Conservation (phyloP, 208 protist species). For the Crithidia sp. region DNA sequence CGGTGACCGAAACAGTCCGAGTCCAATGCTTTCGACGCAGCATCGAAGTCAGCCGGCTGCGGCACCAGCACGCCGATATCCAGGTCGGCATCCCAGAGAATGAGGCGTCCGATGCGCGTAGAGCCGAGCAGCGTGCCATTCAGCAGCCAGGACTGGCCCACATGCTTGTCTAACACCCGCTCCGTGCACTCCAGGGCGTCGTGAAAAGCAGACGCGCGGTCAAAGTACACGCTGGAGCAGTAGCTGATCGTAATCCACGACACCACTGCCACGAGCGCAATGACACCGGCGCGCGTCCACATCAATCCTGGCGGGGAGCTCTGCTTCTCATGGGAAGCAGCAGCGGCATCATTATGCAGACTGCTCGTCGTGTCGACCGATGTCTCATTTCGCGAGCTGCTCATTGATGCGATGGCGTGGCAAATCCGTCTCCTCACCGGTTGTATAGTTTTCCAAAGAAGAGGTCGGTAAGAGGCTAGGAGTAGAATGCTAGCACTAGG, state of each 20-base stretch:
- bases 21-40: slow-evolving; percentile 33
- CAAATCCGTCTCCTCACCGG: too few relatives aligned
- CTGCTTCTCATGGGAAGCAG: slow-evolving; percentile 1
- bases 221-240: slow-evolving; percentile 80
- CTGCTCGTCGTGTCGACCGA: not conserved
- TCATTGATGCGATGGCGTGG: not conserved
- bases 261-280: slow-evolving; percentile 54
- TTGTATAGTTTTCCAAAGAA: too few relatives aligned
- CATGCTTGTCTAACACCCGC: slow-evolving; percentile 41
- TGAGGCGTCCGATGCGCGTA: slow-evolving; percentile 65
- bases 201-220: slow-evolving; percentile 65
- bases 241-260: slow-evolving; percentile 66
- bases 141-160: slow-evolving; percentile 63
- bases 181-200: slow-evolving; percentile 66
- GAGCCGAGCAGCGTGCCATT: slow-evolving; percentile 84
- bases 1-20: slow-evolving; percentile 56
- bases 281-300: slow-evolving; percentile 49
- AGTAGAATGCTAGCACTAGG: too few relatives aligned
- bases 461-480: too few relatives aligned
- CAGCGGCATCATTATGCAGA: not conserved
- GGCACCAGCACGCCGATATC: slow-evolving; percentile 67
- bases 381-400: not conserved
- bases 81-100: slow-evolving; percentile 88
- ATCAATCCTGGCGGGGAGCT: slow-evolving; percentile 32
- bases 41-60: slow-evolving; percentile 40